Percentiles rank a stretch among this genome's conserved stretches.
phyloP scores from a whole-genome alignment of 2,329 filamentous ascomycete genomes.

The Cryphonectria parasitica region DNA sequence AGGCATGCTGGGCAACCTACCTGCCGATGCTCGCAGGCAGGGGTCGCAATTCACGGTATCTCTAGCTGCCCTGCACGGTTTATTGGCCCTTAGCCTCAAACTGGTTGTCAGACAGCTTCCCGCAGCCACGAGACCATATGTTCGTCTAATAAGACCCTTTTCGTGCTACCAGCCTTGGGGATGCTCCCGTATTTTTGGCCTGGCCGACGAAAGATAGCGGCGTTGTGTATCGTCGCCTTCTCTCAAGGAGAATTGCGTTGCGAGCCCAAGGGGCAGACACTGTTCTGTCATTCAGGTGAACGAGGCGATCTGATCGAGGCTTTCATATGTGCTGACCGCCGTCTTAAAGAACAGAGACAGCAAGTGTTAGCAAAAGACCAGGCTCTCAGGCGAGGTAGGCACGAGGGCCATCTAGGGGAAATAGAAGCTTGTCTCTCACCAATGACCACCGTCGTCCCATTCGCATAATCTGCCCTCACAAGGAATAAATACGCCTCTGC shows the following conservation, averaged over 20 bases:
- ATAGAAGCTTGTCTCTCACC: constrained; percentile 28
- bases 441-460: constrained; percentile 35
- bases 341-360: constrained; percentile 9
- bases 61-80: neutral
- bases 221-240: no score
- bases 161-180: no score
- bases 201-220: no score
- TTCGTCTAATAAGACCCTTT: neutral
- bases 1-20: neutral
- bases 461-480: constrained; percentile 37
- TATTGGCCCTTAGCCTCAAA: neutral
- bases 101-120: no score
- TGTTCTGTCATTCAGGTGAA: neutral
- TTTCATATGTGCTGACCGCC: constrained; percentile 22
- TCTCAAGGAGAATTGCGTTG: no score
- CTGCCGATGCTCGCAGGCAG: no score
- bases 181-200: no score
- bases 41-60: no score
- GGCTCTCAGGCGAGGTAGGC: neutral
- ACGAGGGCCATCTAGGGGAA: neutral
- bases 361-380: neutral
- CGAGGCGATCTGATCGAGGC: neutral
- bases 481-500: constrained; percentile 38
- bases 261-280: neutral
- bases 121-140: no score